Base-by-base conservation (phyloP, 2,329 filamentous ascomycete species). In the Diaporthe eres region DNA sequence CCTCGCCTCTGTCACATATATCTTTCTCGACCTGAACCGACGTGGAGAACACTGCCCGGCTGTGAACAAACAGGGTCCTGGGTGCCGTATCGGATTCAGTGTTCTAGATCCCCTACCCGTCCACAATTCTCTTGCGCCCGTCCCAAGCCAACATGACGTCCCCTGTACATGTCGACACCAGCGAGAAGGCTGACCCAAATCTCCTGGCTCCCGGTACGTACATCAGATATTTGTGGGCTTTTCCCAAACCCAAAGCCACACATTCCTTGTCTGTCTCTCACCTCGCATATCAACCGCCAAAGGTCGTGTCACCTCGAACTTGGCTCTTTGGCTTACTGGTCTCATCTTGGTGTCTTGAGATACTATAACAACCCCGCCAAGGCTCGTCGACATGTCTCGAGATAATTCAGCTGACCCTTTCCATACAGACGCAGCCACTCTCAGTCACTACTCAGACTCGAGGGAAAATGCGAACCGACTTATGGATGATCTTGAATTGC, bases 401-500 rank as follows among this genome's bases (percentile, higher is more conserved):
- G 57, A 63, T 2, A 49, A 37, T 37, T 71, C 65, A 25, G 57
- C 72, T 75, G 67, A 71, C 63, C 58, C 67, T 31, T 75, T 75
- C 67, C 58, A 71, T 15, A 53, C 74, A 76, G 75, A 75, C 57
- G 71, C 74, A 25, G 47, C 73, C 28, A 76, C 75, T 31, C 65
- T 80, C n/a, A 78, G 77, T 65, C 78, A 77, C 19, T 70, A 42
- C 17, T 60, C 73, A 31, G 81, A 81, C 17, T 78, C 79, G 3
- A 78, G 82, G n/a, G 83, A 84, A 57, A 78, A 78, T 28, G 82
- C 81, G 12, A 82, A 79, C 75, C 84, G 87, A 4, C 80, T 89
- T 22, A 85, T 86, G 65, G 88, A 89, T 72, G 87, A 89, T 68
- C 84, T 89, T 22, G 88, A 89, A 74, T 82, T 89, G 7, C 82